Base-by-base conservation (phyloP, 352 stramenopile species). In the Plasmopara viticola region DNA sequence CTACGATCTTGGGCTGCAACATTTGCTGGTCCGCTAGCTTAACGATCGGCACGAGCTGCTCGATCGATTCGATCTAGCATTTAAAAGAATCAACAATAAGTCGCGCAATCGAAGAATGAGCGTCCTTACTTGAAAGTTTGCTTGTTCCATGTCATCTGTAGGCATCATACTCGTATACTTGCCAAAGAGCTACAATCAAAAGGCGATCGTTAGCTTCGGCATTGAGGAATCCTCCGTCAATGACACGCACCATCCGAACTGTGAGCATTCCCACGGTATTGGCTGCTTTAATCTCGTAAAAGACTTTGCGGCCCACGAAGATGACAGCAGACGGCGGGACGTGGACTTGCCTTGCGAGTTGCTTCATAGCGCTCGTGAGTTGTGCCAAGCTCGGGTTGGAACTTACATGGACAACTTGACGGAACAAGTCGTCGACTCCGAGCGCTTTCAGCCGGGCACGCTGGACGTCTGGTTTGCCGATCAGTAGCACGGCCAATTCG, bases 141-240 rank as follows among this genome's bases (percentile, higher is more conserved):
- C 69, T 38, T 91, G 78, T 53, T 94, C 80, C 57, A 87, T 72
- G 48, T 87, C 74, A 45, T 94, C 83, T 46, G 83, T 89, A 2
- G 83, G 83, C 83, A 94, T 94, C 6, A 90, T 77, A 25, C 68
- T 88, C 33, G 67, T 75, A 51, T 94, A 94, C 53, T 90, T 94
- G 43, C 83, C 83, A 45, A 90, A 81, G 5, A 90, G 62, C 83
- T 94, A 64, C 13, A 62, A 14, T 40, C 46, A 20, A 53, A 2
- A 12, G 5, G 31, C 31, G 31, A 35, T 35, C 31, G 31, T 35
- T 25, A 12, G 31, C 31, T 12, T 12, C 4, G 7, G 31, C 31
- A 35, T 12, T 35, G 10, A 12, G 31, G 7, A 39, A 25, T 17
- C 59, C 49, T 46, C 41, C 37, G 25, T 44, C 12, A 5, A 12